Conservation (phyloP, 441 rosid species). For the Codiaeum variegatum region DNA sequence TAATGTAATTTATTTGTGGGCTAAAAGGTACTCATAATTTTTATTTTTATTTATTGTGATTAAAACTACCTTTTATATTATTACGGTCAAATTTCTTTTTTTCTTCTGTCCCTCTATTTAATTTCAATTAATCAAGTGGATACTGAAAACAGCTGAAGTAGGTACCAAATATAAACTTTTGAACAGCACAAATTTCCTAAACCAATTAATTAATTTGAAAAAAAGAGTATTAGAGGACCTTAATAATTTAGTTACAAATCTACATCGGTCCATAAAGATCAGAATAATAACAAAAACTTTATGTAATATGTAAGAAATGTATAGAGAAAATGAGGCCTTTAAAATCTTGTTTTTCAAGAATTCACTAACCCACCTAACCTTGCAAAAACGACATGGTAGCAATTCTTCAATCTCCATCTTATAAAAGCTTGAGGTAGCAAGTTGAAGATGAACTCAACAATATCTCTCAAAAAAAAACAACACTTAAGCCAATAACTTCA, state of each 20-base stretch:
- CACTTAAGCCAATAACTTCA: slow-evolving; percentile 4
- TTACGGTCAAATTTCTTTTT: too few species aligned
- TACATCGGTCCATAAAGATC: neutral
- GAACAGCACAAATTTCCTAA: neutral
- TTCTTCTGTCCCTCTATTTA: too few species aligned
- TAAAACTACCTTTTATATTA: too few species aligned
- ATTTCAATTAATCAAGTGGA: neutral
- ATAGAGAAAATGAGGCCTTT: slow-evolving; percentile 6
- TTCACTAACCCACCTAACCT: slow-evolving; percentile 46
- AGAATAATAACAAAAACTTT: slow-evolving; percentile 22
- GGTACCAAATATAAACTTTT: slow-evolving; percentile 2
- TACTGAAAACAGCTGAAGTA: neutral
- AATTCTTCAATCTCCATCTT: slow-evolving; percentile 29
- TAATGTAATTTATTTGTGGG: neutral
- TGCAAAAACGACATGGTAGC: slow-evolving; percentile 56
- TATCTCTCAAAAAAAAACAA: slow-evolving; percentile 17
- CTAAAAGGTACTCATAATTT: neutral
- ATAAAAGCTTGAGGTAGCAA: slow-evolving; percentile 40
- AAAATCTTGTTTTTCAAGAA: slow-evolving; percentile 50
- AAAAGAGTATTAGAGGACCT: slow-evolving; percentile 6
- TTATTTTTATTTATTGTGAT: neutral
- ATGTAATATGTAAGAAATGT: slow-evolving; percentile 40
- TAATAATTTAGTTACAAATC: slow-evolving; percentile 5
- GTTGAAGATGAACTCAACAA: slow-evolving; percentile 34
- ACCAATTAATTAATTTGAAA: slow-evolving; percentile 10